These are phyloP conservation scores for Ceratobasidium sp. DNA, from an alignment of 1,284 basidiomycete species.

Conservation along the genomic window DNA sequence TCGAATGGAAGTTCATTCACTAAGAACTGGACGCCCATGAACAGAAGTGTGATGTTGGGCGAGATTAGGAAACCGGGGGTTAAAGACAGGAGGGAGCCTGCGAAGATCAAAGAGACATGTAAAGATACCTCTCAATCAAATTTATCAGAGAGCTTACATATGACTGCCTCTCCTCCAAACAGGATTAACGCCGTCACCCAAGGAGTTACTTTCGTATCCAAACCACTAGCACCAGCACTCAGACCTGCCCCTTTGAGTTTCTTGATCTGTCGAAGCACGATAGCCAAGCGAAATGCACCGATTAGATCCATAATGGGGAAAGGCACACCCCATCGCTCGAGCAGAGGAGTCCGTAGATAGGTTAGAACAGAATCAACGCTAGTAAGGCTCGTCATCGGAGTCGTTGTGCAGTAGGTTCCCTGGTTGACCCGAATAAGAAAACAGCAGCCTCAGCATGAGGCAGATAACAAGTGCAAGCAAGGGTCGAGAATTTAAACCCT, in stretches of 20 bases:
- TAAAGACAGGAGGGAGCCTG: constrained; percentile 42
- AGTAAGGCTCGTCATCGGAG: constrained; percentile 17
- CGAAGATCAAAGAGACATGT: not conserved
- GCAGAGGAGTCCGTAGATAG: constrained; percentile 12
- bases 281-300: constrained; percentile 29
- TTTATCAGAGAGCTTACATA: constrained; percentile 35
- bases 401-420: too few species aligned
- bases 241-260: constrained; percentile 18
- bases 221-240: not conserved
- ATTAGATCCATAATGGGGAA: constrained; percentile 30
- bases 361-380: not conserved
- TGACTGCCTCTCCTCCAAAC: constrained; percentile 49
- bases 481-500: not conserved
- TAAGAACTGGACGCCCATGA: constrained; percentile 41
- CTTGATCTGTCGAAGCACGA: constrained; percentile 36
- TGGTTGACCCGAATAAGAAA: too few species aligned
- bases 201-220: constrained; percentile 40
- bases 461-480: too few species aligned
- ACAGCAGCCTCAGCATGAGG: too few species aligned
- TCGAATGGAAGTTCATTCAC: constrained; percentile 35
- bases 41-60: constrained; percentile 46
- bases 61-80: constrained; percentile 47
- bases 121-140: not conserved
- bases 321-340: constrained; percentile 33
- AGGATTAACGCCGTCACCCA: constrained; percentile 49